Base-by-base conservation (phyloP, 257 asterid genomes). In the Solanum verrucosum region DNA sequence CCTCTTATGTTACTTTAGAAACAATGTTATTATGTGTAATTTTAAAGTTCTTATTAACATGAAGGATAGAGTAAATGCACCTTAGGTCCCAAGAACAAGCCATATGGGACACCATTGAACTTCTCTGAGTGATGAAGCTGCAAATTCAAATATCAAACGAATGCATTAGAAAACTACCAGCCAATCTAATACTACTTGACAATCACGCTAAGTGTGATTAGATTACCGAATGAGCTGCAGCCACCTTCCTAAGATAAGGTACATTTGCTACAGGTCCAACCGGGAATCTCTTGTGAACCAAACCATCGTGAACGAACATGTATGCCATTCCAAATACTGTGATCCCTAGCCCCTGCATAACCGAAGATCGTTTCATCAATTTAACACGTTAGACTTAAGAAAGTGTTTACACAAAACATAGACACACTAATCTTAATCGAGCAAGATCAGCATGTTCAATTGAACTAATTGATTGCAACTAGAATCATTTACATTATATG, bases 221-320 rank as follows among this genome's bases (percentile, higher is more conserved):
- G 12, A 27, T 73, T 89, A 95, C 99, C 98, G 94, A 96, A 88
- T 97, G 99, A 68, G 99, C 99, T 3, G 99, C 93, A 18, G 99
- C 99, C 23, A 97, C 98, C 85, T 87, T 93, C 89, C 98, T 90
- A 34, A 97, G 87, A 89, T 97, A 97, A 4, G 99, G 99, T 4
- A 97, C 99, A 70, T 97, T 83, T 0, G 99, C 99, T 31, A 97
- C 92, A n/a, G 99, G 99, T 3, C 99, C 99, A 75, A 97, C 99
- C 0, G 99, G 96, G 89, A 97, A 97, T 87, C 99, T 93, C 93
- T 91, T 90, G 94, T 97, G 99, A 71, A 96, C 99, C 14, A 97
- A 98, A 46, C 99, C 99, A 84, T 97, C 99, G 90, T 97, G 99
- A 89, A 97, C 99, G 84, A 97, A 97, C 99, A 97, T 97, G 93